phyloP scores from a whole-genome alignment of 306 rosid genomes.

The Quercus parvula region DNA sequence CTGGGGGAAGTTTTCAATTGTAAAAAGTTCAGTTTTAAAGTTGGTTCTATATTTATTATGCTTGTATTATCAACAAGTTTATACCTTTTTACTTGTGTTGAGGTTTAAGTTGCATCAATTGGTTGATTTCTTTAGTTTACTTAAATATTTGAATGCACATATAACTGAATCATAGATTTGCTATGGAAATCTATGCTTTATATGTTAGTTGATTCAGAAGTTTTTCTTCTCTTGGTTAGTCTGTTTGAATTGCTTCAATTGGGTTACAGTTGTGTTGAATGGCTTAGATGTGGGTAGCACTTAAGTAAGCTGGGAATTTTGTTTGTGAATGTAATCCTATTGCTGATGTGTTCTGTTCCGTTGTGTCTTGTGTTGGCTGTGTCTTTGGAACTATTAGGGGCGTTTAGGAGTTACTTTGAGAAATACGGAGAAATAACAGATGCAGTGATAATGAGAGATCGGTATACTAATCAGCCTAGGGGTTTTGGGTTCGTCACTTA shows the following conservation, averaged over 20 bases:
- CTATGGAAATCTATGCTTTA: no score
- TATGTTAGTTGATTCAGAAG: background rate
- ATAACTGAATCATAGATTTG: no score
- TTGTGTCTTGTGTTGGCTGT: background rate
- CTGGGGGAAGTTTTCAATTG: background rate
- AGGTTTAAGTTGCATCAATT: background rate
- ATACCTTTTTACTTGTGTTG: background rate
- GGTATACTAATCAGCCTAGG: constrained; percentile 61
- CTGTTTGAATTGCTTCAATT: background rate
- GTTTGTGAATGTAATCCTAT: background rate
- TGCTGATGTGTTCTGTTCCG: background rate
- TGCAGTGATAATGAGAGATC: constrained; percentile 71
- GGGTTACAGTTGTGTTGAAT: background rate
- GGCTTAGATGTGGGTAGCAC: background rate
- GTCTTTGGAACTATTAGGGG: constrained; percentile 27
- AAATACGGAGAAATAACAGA: constrained; percentile 71
- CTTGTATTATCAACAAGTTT: no score
- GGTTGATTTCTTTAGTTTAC: background rate
- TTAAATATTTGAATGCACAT: no score
- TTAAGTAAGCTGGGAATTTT: background rate
- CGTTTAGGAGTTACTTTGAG: constrained; percentile 63
- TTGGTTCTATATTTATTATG: no score
- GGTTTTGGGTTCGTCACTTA: constrained; percentile 76
- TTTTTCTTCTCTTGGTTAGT: background rate
- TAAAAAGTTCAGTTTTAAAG: background rate